Percentiles rank a stretch among this genome's conserved stretches.
Evolutionary conservation across 2,329 filamentous ascomycete species (phyloP).

Genomic region (Dactylonectria macrodidyma): DNA sequence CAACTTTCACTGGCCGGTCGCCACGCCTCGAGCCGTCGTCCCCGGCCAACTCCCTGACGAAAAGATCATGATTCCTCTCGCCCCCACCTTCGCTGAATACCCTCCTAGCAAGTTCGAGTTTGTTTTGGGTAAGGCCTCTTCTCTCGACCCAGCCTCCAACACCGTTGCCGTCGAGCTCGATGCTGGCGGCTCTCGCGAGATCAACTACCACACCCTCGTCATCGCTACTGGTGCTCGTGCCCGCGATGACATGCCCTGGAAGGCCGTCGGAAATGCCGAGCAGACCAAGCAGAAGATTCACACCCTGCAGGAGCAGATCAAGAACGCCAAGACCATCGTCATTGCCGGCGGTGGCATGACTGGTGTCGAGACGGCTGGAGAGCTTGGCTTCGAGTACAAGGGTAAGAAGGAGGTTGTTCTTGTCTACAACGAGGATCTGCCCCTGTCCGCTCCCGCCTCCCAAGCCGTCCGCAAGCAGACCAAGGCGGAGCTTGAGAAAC

Average conservation of each 20-base stretch:
- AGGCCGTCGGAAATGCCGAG: constrained; percentile 59
- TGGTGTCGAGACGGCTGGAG: constrained; percentile 66
- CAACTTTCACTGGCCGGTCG: constrained; percentile 65
- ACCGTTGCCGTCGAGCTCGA: constrained; percentile 58
- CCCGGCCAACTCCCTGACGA: constrained; percentile 62
- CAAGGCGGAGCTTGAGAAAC: constrained; percentile 57
- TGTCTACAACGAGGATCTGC: constrained; percentile 56
- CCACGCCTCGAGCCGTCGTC: constrained; percentile 63
- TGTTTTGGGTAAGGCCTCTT: constrained; percentile 63
- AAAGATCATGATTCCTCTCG: constrained; percentile 52
- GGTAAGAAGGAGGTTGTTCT: constrained; percentile 64
- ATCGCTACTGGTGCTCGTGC: constrained; percentile 68
- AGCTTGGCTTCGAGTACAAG: constrained; percentile 64
- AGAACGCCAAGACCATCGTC: constrained; percentile 62
- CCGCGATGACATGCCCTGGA: constrained; percentile 64
- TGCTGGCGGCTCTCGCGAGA: constrained; percentile 51
- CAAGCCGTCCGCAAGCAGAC: constrained; percentile 58
- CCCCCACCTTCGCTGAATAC: constrained; percentile 65
- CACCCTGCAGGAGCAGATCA: constrained; percentile 55
- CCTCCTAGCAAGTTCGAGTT: constrained; percentile 65
- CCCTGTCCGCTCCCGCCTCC: constrained; percentile 53
- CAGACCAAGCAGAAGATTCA: constrained; percentile 58
- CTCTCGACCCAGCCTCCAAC: constrained; percentile 59
- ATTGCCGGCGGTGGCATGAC: constrained; percentile 67
- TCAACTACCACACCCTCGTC: constrained; percentile 67